Percentiles rank a stretch among this genome's conserved stretches.
phyloP scores from a whole-genome alignment of 495 filamentous ascomycete species.

The Podospora pseudoanserina region DNA sequence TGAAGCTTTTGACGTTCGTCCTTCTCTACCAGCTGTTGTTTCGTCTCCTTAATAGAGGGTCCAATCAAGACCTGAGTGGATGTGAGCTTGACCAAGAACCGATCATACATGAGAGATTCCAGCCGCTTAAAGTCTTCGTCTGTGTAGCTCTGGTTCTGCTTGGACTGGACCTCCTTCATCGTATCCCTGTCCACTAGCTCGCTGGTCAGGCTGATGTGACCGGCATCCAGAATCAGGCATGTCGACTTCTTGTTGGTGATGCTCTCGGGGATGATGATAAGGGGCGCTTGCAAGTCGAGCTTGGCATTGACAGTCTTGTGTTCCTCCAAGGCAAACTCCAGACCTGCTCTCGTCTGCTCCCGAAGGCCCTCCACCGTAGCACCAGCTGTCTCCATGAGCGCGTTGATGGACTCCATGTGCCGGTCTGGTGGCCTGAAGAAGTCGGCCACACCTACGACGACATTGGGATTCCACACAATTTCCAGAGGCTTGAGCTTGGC shows the following conservation, averaged over 20 bases:
- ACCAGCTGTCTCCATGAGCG: constrained; percentile 88
- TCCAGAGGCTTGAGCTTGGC: constrained; percentile 93
- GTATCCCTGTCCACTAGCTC: constrained; percentile 88
- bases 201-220: constrained; percentile 90
- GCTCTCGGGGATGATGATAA: constrained; percentile 93
- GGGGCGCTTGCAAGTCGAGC: constrained; percentile 88
- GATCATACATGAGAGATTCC: constrained; percentile 92
- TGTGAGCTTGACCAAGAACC: constrained; percentile 84
- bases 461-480: constrained; percentile 92
- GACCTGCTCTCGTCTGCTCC: constrained; percentile 89
- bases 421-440: constrained; percentile 95
- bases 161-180: constrained; percentile 81
- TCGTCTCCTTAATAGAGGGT: constrained; percentile 87
- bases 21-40: constrained; percentile 69
- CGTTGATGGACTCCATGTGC: constrained; percentile 97
- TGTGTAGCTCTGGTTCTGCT: constrained; percentile 82
- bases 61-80: constrained; percentile 94
- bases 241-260: constrained; percentile 74
- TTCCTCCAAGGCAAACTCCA: constrained; percentile 93
- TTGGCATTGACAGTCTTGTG: constrained; percentile 98
- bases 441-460: constrained; percentile 80
- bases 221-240: constrained; percentile 91
- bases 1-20: constrained; percentile 73
- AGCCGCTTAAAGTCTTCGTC: constrained; percentile 84
- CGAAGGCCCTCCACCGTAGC: constrained; percentile 91